phyloP scores from a whole-genome alignment of 139 green algal species.

The Desmodesmus armatus region DNA sequence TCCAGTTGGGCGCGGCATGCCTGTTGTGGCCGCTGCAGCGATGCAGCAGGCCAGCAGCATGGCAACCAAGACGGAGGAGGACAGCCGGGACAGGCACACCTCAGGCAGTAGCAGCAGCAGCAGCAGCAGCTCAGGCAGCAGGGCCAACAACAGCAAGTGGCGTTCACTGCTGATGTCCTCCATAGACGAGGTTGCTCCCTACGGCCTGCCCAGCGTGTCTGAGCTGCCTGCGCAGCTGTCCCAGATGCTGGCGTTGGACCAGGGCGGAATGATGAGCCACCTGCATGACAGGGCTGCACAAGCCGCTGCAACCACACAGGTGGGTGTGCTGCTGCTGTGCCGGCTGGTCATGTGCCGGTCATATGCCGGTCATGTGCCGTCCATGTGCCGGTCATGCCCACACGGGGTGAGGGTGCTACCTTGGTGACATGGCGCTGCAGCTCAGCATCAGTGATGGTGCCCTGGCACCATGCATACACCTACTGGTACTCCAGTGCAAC shows the following conservation, averaged over 20 bases:
- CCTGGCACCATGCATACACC: too few species aligned
- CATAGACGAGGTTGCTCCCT: background rate
- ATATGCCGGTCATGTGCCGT: too few species aligned
- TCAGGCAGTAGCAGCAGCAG: background rate
- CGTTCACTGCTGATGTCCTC: background rate
- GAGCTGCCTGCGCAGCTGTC: background rate
- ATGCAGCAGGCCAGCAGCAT: background rate
- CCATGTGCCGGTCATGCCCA: too few species aligned
- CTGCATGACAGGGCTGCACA: constrained; percentile 34
- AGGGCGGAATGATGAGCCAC: background rate
- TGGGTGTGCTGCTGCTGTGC: too few species aligned
- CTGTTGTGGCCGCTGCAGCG: background rate
- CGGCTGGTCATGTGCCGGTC: too few species aligned
- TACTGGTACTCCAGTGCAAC: too few species aligned
- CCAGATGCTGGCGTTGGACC: background rate
- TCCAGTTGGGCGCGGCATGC: background rate
- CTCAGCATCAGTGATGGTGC: too few species aligned
- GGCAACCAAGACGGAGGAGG: background rate
- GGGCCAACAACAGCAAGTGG: constrained; percentile 5
- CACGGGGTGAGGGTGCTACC: too few species aligned
- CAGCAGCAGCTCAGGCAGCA: background rate
- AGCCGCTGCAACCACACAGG: constrained; percentile 23
- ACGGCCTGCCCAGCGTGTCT: background rate
- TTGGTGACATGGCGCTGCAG: too few species aligned
- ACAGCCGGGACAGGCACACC: background rate